These are phyloP conservation scores for sorghum (Sorghum bicolor) DNA, from an alignment of 176 grass and related monocot genomes.

Conservation along the genomic window Sorghum_bicolor_NCBIv3 NC_012872.2:27622001-27622500, in stretches of 20 bases:
- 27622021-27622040: too few relatives aligned
- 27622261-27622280: background rate
- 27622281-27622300: background rate
- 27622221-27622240: background rate
- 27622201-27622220: background rate
- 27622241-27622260: background rate
- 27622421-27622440: constrained; percentile 15
- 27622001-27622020: too few relatives aligned
- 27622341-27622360: background rate
- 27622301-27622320: background rate
- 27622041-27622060: too few relatives aligned
- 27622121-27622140: too few relatives aligned
- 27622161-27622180: too few relatives aligned
- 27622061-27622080: too few relatives aligned
- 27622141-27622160: too few relatives aligned
- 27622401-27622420: constrained; percentile 13
- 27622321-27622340: constrained; percentile 8
- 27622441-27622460: constrained; percentile 97
- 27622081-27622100: too few relatives aligned
- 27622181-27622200: too few relatives aligned
- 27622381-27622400: background rate
- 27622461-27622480: constrained; percentile 99
- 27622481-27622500: constrained; percentile 88
- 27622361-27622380: constrained; percentile 17
- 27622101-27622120: too few relatives aligned